Conservation (phyloP, 2,329 filamentous ascomycete species). For the Blastomyces percursus region DNA sequence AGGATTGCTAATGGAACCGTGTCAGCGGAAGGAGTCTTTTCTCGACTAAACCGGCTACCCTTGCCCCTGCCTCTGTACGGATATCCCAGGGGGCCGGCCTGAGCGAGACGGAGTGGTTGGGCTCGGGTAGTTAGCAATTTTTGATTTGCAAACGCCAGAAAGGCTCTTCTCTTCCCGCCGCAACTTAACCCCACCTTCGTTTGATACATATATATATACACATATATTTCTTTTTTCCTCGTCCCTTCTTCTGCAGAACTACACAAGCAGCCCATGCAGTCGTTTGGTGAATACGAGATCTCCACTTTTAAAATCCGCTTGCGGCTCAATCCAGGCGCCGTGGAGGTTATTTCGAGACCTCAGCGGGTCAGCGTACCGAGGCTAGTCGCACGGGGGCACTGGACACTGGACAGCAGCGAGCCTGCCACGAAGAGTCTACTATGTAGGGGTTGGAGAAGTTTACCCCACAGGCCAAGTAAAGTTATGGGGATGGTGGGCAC, state of each 20-base stretch:
- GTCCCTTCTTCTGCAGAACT: background rate
- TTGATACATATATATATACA: background rate
- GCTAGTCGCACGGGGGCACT: too few relatives aligned
- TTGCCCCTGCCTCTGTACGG: background rate
- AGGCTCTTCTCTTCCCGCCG: too few relatives aligned
- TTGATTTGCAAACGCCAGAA: too few relatives aligned
- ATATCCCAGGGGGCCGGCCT: background rate
- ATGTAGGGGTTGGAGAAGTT: too few relatives aligned
- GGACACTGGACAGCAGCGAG: background rate
- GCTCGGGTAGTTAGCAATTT: background rate
- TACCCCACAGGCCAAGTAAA: background rate
- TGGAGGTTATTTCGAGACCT: background rate
- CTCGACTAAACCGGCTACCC: background rate
- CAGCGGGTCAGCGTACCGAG: background rate
- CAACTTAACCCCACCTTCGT: background rate
- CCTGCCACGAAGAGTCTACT: too few relatives aligned
- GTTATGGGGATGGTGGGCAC: background rate
- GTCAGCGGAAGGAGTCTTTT: background rate
- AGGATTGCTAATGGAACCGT: background rate
- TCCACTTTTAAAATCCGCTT: background rate
- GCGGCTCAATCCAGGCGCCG: background rate
- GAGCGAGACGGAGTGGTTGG: background rate
- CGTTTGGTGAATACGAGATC: background rate
- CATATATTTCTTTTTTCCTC: background rate
- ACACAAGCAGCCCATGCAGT: background rate